Conservation (phyloP, 805 yeast species). For the Metschnikowia reukaufii region DNA sequence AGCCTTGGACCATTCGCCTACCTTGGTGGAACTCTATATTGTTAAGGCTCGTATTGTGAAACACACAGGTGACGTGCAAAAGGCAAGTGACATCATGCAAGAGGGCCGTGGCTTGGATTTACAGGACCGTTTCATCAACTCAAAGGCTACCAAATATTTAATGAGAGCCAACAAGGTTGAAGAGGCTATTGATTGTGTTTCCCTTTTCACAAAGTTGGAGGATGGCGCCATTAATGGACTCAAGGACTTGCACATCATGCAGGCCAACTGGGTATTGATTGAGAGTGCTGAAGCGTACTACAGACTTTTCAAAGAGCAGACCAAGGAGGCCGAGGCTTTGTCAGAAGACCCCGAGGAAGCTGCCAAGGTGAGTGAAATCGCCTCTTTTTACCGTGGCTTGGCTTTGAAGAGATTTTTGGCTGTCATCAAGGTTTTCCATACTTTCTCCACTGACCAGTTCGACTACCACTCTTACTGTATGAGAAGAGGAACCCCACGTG, state of each 20-base stretch:
- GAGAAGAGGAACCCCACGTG: slow-evolving; percentile 86
- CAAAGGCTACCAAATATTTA: slow-evolving; percentile 81
- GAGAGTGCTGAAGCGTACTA: slow-evolving; percentile 84
- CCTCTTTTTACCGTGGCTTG: slow-evolving; percentile 57
- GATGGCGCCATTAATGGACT: slow-evolving; percentile 82
- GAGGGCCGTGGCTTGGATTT: slow-evolving; percentile 74
- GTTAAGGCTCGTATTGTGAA: slow-evolving; percentile 79
- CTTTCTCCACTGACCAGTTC: slow-evolving; percentile 77
- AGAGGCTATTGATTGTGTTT: slow-evolving; percentile 69
- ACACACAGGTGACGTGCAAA: slow-evolving; percentile 58
- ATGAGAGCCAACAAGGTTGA: slow-evolving; percentile 73
- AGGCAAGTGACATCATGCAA: slow-evolving; percentile 67
- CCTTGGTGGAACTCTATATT: slow-evolving; percentile 78
- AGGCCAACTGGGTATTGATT: slow-evolving; percentile 83
- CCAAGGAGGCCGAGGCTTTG: slow-evolving; percentile 20
- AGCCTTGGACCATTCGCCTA: slow-evolving; percentile 75
- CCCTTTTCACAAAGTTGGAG: slow-evolving; percentile 76
- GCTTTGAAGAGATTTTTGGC: slow-evolving; percentile 77
- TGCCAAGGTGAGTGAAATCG: slow-evolving; percentile 37
- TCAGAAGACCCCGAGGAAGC: slow-evolving; percentile 26
- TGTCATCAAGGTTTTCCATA: slow-evolving; percentile 64
- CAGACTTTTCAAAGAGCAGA: slow-evolving; percentile 48
- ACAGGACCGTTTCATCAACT: slow-evolving; percentile 89
- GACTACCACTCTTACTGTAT: slow-evolving; percentile 94
- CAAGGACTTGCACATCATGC: slow-evolving; percentile 83